These are phyloP conservation scores for Eustoma russellianum DNA, from an alignment of 257 asterid species.

Conservation along the genomic window DNA sequence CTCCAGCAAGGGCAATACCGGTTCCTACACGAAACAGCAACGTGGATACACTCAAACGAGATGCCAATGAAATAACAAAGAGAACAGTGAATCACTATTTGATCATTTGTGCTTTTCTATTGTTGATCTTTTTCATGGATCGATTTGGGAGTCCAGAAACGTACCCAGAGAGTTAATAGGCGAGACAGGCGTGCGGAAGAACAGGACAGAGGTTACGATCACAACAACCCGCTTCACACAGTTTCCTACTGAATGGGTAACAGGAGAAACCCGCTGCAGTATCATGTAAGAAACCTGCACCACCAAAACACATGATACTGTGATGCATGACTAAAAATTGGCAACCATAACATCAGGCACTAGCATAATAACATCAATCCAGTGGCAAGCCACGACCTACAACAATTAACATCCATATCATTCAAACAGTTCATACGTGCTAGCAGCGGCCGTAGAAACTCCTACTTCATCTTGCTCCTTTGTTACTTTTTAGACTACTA, in stretches of 20 bases:
- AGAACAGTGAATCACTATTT: background rate
- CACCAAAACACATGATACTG: constrained; percentile 11
- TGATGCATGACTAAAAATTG: too few relatives aligned
- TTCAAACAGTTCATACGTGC: too few relatives aligned
- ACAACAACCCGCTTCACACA: constrained; percentile 92
- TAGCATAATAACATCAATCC: too few relatives aligned
- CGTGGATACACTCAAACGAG: background rate
- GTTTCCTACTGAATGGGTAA: constrained; percentile 92
- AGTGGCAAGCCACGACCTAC: too few relatives aligned
- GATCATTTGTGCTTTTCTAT: too few relatives aligned
- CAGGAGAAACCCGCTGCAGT: constrained; percentile 85
- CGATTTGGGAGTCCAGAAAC: background rate
- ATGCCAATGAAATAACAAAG: background rate
- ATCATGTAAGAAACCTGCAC: constrained; percentile 88
- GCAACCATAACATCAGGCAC: too few relatives aligned
- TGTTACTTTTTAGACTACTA: too few relatives aligned
- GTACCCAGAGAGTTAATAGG: constrained; percentile 62
- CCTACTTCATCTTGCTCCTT: too few relatives aligned
- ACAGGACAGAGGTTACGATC: constrained; percentile 75
- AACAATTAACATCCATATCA: too few relatives aligned
- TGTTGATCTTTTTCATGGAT: background rate
- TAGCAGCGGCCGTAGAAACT: too few relatives aligned
- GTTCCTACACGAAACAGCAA: constrained; percentile 42
- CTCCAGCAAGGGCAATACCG: constrained; percentile 86
- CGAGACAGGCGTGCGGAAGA: constrained; percentile 84